Evolutionary conservation across 768 basidiomycete species (phyloP), one percentile per base, ranked within the genome.

Genomic region (Dacryopinax primogenitus): DNA sequence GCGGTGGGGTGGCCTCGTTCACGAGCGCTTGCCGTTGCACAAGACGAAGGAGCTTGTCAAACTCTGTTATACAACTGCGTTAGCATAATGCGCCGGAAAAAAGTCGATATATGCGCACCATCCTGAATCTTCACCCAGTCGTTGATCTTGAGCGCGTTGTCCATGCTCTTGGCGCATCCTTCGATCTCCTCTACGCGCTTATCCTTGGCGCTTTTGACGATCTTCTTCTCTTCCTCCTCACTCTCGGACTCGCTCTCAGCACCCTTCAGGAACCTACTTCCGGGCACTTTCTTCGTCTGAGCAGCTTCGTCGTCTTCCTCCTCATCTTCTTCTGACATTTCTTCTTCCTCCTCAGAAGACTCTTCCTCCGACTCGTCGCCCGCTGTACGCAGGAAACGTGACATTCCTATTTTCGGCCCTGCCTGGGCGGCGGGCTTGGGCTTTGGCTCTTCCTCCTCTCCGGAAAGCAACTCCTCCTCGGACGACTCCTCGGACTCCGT

Each of bases 151-250:
- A 90, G 79, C 21, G 87, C 93, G 73, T 99, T 98, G 58, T 95
- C 91, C 79, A 98, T 96, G 58, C 80, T 80, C 76, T 88, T 93
- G 64, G 91, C 90, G 1, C 87, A 88, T 1, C 84, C 84, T 75
- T 97, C 94, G 85, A 98, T 94, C 80, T 98, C 96, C 61, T 88
- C 92, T 72, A 93, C 75, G 63, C 94, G 82, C 75, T 91, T 94
- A 75, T 94, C 90, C 71, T 88, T 88, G 39, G 95, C 94, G 72
- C 90, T 92, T 74, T 91, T 84, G 69, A 90, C 87, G 58, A 88
- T 82, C 35, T 86, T 83, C 18, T 83, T 82, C 70, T 80, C 84
- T 36, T 84, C 84, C 34, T 77, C 76, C 64, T 78, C 77, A 62
- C 86, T 88, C 23, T 87, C 89, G 47, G 89, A 87, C 15, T 72